Percentiles rank a stretch among this genome's conserved stretches.
phyloP scores from a whole-genome alignment of 805 yeast genomes.

The Monosporozyma siamensis region DNA sequence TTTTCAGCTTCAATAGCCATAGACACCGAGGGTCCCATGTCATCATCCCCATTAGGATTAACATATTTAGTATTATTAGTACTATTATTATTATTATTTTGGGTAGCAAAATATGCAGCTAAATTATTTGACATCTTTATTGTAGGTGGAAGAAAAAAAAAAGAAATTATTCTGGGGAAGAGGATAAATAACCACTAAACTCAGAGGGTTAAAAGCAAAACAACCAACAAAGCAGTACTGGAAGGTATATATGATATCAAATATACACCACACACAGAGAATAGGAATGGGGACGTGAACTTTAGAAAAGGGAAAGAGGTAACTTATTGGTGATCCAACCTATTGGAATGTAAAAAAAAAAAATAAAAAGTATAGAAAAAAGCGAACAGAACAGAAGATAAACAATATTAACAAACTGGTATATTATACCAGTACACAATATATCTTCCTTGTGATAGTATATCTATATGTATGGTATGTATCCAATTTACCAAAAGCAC shows the following conservation, averaged over 20 bases:
- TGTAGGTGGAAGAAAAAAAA: not conserved
- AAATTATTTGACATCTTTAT: conserved; percentile 20
- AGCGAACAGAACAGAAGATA: not conserved
- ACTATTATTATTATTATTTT: not conserved
- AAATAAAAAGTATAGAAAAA: not conserved
- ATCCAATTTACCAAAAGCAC: not conserved
- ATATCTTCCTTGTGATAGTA: not conserved
- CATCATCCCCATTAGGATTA: conserved; percentile 10
- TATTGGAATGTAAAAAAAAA: not conserved
- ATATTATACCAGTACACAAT: not conserved
- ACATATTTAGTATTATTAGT: not conserved
- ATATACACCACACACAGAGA: too few relatives aligned
- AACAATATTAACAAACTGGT: not conserved
- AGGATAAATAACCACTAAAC: too few relatives aligned
- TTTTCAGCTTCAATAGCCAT: conserved; percentile 59
- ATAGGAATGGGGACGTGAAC: too few relatives aligned
- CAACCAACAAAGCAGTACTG: too few relatives aligned
- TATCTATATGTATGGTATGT: too few relatives aligned
- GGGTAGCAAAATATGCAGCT: conserved; percentile 23
- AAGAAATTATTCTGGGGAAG: too few relatives aligned
- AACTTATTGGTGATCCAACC: too few relatives aligned
- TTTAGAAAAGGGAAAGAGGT: too few relatives aligned
- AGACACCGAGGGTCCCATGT: conserved; percentile 34
- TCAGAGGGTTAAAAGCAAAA: too few relatives aligned
- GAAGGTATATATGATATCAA: too few relatives aligned